Conservation (phyloP, 345 rosid species). For the rapeseed (Brassica napus) region Da-Ae NC_063436.1:25970001-25970500, state of each 20-base stretch:
- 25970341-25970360: constrained; percentile 76
- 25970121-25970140: neutral
- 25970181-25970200: constrained; percentile 95
- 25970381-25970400: constrained; percentile 95
- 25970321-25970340: constrained; percentile 91
- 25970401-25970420: constrained; percentile 82
- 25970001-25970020: constrained; percentile 67
- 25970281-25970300: constrained; percentile 62
- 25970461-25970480: neutral
- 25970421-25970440: constrained; percentile 29
- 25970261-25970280: neutral
- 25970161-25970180: constrained; percentile 97
- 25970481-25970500: constrained; percentile 51
- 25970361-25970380: constrained; percentile 81
- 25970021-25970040: constrained; percentile 81
- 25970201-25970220: constrained; percentile 91
- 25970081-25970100: constrained; percentile 93
- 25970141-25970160: constrained; percentile 24
- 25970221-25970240: constrained; percentile 73
- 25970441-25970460: neutral
- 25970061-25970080: constrained; percentile 86
- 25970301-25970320: constrained; percentile 84
- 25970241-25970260: constrained; percentile 29
- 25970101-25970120: too few species aligned
- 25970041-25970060: constrained; percentile 92